phyloP scores from a whole-genome alignment of 495 filamentous ascomycete genomes.

The Penicillium lividum region DNA sequence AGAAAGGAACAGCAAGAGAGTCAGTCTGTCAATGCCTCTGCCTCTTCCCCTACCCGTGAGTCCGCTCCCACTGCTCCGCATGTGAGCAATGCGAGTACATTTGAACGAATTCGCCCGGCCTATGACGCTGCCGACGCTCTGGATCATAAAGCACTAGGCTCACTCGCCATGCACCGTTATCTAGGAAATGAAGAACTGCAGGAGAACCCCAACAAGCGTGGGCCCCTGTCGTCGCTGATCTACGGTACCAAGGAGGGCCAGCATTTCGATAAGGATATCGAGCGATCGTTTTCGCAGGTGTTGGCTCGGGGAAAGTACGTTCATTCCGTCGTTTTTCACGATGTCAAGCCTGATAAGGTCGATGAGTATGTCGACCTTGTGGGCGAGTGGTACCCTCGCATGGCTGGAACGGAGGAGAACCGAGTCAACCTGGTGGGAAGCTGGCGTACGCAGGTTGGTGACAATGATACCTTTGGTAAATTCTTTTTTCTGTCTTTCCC shows the following conservation, averaged over 20 bases:
- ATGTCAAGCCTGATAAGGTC: conserved; percentile 92
- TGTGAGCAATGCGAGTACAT: conserved; percentile 56
- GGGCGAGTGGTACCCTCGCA: conserved; percentile 87
- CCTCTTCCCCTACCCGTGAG: conserved; percentile 48
- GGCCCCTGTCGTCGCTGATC: conserved; percentile 68
- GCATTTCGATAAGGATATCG: conserved; percentile 89
- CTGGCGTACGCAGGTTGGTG: conserved; percentile 97
- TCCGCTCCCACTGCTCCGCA: conserved; percentile 56
- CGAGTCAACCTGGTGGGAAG: conserved; percentile 95
- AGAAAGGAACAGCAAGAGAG: conserved; percentile 80
- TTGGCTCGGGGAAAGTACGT: conserved; percentile 97
- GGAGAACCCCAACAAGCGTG: conserved; percentile 53
- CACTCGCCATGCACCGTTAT: conserved; percentile 61
- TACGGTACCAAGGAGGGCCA: conserved; percentile 95
- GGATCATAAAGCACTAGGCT: conserved; percentile 58
- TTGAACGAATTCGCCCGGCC: conserved; percentile 29
- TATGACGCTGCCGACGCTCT: conserved; percentile 43
- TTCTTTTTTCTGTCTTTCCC: background rate
- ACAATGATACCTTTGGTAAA: conserved; percentile 94
- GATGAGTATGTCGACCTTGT: conserved; percentile 93
- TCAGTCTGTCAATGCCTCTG: conserved; percentile 60
- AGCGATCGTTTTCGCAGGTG: conserved; percentile 90
- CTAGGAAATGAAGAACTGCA: conserved; percentile 49
- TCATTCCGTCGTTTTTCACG: conserved; percentile 95
- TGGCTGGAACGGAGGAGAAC: conserved; percentile 79